Evolutionary conservation across 352 stramenopile species (phyloP).

Genomic region (Blastocystis sp.): DNA sequence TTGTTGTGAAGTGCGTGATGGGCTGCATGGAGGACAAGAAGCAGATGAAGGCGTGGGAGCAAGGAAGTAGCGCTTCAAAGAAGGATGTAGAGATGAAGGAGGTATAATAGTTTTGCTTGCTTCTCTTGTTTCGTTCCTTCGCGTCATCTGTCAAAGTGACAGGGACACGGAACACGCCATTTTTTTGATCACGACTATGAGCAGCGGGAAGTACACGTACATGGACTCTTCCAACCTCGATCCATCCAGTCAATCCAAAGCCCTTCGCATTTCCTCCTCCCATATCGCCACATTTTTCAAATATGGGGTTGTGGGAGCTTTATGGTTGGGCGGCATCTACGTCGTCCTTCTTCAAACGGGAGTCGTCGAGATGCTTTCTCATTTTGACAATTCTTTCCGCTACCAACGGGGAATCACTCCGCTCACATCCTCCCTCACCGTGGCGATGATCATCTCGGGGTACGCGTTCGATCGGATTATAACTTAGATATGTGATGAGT

Average conservation of each 20-base stretch:
- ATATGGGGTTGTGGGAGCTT: background rate
- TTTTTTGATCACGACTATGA: too few species aligned
- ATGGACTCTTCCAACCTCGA: too few species aligned
- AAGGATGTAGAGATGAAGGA: background rate
- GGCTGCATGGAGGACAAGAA: background rate
- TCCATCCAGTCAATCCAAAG: too few species aligned
- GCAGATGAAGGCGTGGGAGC: background rate
- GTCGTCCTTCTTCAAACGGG: background rate
- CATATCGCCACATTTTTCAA: background rate
- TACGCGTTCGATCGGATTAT: background rate
- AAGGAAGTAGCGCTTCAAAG: background rate
- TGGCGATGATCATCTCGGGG: conserved; percentile 2
- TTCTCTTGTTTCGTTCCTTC: background rate
- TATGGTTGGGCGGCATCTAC: background rate
- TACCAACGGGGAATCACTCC: conserved; percentile 5
- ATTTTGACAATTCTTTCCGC: conserved; percentile 30
- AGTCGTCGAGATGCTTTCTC: background rate
- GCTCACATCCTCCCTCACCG: background rate
- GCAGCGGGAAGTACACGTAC: too few species aligned
- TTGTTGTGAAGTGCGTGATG: conserved; percentile 36
- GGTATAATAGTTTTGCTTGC: background rate
- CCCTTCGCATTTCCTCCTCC: background rate
- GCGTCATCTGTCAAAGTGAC: background rate
- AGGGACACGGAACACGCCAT: background rate
- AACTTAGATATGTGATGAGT: conserved; percentile 48